Evolutionary conservation across 208 protist genomes (phyloP).

Genomic region (Leishmania tarentolae): DNA sequence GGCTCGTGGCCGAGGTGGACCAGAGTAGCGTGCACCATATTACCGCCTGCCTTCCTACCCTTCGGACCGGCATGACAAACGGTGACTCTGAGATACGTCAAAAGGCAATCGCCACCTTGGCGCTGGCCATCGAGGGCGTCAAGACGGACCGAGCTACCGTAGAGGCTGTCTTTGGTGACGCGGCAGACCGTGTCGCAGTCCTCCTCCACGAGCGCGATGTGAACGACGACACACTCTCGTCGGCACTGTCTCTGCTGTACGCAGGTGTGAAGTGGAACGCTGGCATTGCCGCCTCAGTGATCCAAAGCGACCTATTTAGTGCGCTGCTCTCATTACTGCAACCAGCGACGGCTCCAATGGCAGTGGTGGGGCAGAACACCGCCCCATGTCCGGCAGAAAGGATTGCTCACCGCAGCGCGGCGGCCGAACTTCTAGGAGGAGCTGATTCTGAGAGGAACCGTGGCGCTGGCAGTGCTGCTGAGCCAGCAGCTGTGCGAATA

Average conservation of each 20-base stretch:
- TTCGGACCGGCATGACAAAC: conserved; percentile 69
- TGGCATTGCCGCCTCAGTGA: conserved; percentile 37
- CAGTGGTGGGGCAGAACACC: neutral
- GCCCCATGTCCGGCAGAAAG: neutral
- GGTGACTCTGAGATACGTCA: conserved; percentile 75
- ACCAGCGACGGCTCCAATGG: neutral
- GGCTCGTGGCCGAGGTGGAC: conserved; percentile 71
- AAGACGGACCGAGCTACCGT: conserved; percentile 44
- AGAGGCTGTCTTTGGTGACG: conserved; percentile 56
- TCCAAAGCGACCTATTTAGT: conserved; percentile 47
- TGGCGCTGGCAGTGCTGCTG: neutral
- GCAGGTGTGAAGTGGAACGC: conserved; percentile 50
- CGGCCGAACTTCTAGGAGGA: neutral
- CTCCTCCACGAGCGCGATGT: conserved; percentile 39
- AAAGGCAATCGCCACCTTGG: conserved; percentile 60
- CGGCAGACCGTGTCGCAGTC: conserved; percentile 36
- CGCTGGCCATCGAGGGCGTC: conserved; percentile 58
- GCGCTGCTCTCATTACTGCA: conserved; percentile 33
- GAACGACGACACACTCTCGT: conserved; percentile 55
- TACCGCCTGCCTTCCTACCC: conserved; percentile 56
- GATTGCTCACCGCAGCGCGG: neutral
- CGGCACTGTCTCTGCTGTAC: conserved; percentile 45
- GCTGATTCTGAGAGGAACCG: neutral
- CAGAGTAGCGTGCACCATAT: conserved; percentile 54
- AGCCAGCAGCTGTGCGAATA: conserved; percentile 7